These are phyloP conservation scores for Galerina sulciceps DNA, from an alignment of 768 basidiomycete genomes.

Conservation along the genomic window DNA sequence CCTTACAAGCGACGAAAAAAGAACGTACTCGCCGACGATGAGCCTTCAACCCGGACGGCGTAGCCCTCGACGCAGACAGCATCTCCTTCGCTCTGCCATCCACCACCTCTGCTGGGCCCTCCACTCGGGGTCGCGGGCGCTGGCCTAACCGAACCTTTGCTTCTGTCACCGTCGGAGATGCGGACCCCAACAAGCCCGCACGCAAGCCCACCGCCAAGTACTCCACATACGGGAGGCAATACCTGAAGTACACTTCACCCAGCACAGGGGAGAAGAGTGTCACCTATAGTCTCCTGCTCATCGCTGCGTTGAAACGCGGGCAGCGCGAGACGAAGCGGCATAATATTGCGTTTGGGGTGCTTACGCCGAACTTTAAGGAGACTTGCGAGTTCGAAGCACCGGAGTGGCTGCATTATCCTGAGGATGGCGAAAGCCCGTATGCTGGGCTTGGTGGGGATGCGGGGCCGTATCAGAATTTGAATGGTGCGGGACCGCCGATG, in stretches of 20 bases:
- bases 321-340: constrained; percentile 52
- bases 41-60: constrained; percentile 1
- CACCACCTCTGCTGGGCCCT: no score
- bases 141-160: no score
- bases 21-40: neutral
- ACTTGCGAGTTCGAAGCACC: constrained; percentile 59
- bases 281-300: constrained; percentile 37
- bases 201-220: no score
- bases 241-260: constrained; percentile 8
- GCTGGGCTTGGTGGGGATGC: no score
- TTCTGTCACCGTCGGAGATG: no score
- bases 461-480: no score
- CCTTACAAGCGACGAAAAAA: constrained; percentile 10
- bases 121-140: no score
- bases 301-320: constrained; percentile 51
- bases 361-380: constrained; percentile 12
- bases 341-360: constrained; percentile 58
- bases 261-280: constrained; percentile 11
- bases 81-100: neutral
- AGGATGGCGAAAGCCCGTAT: constrained; percentile 2
- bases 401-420: constrained; percentile 42
- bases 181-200: no score
- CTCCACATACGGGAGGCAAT: neutral
- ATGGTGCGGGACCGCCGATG: no score
- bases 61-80: constrained; percentile 6